A percentile compares a stretch with the other conserved stretches of the same genome.
phyloP scores from a whole-genome alignment of 495 filamentous ascomycete genomes.

The Parathielavia appendiculata region DNA sequence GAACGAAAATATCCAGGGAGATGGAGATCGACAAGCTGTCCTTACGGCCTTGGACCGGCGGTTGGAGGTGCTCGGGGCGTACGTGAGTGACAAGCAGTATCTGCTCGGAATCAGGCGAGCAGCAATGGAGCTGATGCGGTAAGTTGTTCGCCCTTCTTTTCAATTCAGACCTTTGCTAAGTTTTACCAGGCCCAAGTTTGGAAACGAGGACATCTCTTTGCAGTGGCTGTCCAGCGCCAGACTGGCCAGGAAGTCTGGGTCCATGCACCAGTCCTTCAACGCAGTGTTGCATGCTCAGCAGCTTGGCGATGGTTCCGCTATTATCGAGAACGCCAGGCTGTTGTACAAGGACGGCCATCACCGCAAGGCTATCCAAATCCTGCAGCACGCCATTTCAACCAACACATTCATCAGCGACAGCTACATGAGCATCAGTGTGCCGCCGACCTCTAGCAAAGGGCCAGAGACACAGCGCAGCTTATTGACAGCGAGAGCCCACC shows the following conservation, averaged over 20 bases:
- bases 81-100: conserved; percentile 87
- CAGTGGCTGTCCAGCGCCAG: conserved; percentile 83
- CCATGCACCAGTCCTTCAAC: conserved; percentile 82
- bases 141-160: conserved; percentile 22
- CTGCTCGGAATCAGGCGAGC: conserved; percentile 82
- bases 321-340: conserved; percentile 85
- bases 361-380: conserved; percentile 85
- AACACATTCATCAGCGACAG: conserved; percentile 54
- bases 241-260: conserved; percentile 77
- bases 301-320: conserved; percentile 76
- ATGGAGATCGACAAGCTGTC: conserved; percentile 42
- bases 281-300: conserved; percentile 83
- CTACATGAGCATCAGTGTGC: conserved; percentile 33
- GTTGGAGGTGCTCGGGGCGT: conserved; percentile 78
- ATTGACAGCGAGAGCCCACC: conserved; percentile 61
- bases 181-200: conserved; percentile 41
- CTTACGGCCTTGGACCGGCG: conserved; percentile 63
- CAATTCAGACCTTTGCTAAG: conserved; percentile 27
- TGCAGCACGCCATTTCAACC: conserved; percentile 75
- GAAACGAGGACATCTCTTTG: conserved; percentile 66
- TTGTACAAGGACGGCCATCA: conserved; percentile 95
- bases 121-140: conserved; percentile 70
- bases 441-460: conserved; percentile 42
- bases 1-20: conserved; percentile 37
- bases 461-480: conserved; percentile 49